Percentiles rank a stretch among this genome's conserved stretches.
Conservation (phyloP, 2,329 filamentous ascomycete species). For the Fusarium beomiforme region DNA sequence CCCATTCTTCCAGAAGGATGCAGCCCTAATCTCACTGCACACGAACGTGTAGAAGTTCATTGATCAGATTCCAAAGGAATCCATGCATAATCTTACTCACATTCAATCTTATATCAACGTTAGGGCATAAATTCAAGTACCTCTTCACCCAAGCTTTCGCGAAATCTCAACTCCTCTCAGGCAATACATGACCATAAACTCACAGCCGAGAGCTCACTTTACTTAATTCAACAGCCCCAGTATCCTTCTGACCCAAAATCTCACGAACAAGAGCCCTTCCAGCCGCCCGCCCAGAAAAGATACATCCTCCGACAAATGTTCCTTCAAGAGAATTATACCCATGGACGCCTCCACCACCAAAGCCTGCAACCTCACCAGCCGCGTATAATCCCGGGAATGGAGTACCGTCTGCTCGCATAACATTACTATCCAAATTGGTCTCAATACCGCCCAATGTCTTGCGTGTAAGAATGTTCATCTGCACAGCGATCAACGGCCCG, state of each 20-base stretch:
- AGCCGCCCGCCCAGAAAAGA: conserved; percentile 68
- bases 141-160: background rate
- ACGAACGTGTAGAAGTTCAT: no score
- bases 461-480: conserved; percentile 68
- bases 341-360: conserved; percentile 70
- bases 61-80: background rate
- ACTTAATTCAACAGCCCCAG: background rate
- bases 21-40: background rate
- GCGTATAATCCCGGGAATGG: conserved; percentile 66
- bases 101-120: background rate
- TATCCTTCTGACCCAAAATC: conserved; percentile 32
- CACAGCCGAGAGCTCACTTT: conserved; percentile 12
- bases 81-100: background rate
- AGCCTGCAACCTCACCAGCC: conserved; percentile 68
- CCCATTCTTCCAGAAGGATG: background rate
- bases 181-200: background rate
- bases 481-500: conserved; percentile 68
- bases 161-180: background rate
- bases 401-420: conserved; percentile 60
- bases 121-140: background rate
- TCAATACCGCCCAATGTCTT: conserved; percentile 71
- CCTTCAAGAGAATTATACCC: conserved; percentile 71
- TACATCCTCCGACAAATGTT: conserved; percentile 70
- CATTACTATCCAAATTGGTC: conserved; percentile 66
- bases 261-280: conserved; percentile 65